Evolutionary conservation across 1,284 basidiomycete species (phyloP).

Genomic region (Sporisorium sorghi): DNA sequence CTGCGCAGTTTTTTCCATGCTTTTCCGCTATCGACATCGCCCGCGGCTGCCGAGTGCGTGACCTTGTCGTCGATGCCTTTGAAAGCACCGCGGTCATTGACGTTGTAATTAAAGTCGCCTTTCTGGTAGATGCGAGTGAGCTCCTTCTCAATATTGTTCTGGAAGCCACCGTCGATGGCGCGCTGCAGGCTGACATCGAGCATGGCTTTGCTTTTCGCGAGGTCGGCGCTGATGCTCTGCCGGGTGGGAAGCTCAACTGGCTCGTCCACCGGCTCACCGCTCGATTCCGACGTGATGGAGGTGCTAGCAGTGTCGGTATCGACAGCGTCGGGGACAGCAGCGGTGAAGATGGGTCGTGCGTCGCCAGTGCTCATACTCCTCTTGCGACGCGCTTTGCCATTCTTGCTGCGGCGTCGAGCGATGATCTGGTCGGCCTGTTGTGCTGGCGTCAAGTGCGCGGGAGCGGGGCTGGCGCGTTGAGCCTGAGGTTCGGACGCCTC

Average conservation of each 20-base stretch:
- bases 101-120: slow-evolving; percentile 72
- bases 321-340: slow-evolving; percentile 13
- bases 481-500: not conserved
- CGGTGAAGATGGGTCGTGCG: slow-evolving; percentile 40
- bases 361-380: slow-evolving; percentile 61
- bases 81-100: slow-evolving; percentile 64
- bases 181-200: slow-evolving; percentile 58
- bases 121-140: slow-evolving; percentile 60
- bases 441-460: slow-evolving; percentile 49
- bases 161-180: slow-evolving; percentile 58
- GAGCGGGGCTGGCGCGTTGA: not conserved
- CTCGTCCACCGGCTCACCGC: slow-evolving; percentile 23
- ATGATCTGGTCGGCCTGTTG: slow-evolving; percentile 64
- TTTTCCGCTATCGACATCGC: slow-evolving; percentile 82
- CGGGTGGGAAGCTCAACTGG: slow-evolving; percentile 45
- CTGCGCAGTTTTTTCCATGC: slow-evolving; percentile 89
- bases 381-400: slow-evolving; percentile 41
- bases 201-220: slow-evolving; percentile 53
- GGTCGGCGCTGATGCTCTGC: slow-evolving; percentile 54
- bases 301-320: slow-evolving; percentile 15
- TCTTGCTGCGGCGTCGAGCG: slow-evolving; percentile 58
- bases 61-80: slow-evolving; percentile 70
- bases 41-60: slow-evolving; percentile 77
- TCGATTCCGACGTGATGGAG: slow-evolving; percentile 11
- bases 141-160: slow-evolving; percentile 57